Base-by-base conservation (phyloP, 208 protist species). In the Histomonas meleagridis region DNA sequence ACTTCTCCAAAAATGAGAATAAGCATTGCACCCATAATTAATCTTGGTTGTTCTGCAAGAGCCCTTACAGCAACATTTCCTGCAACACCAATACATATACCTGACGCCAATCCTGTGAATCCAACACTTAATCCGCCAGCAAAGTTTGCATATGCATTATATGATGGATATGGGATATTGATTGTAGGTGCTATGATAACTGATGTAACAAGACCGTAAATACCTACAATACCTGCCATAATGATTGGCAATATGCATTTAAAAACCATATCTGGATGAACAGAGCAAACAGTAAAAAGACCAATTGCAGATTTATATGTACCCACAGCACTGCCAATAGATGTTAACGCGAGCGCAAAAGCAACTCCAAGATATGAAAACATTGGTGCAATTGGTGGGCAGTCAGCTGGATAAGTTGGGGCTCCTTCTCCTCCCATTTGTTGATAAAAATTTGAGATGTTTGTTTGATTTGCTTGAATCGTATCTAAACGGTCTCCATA, bases 191-290 rank as follows among this genome's bases (percentile, higher is more conserved):
- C 3, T 12, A 26, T 26, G 23, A 81, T 81, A 48, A 81, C 46
- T 32, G 40, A 12, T 43, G 72, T 32, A 46, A 81, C 46, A 3
- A 81, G 23, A 48, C 72, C 72, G 38, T 81, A 81, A 46, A 81
- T 81, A 53, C 72, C 72, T 10, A 81, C 40, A 43, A 81, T 51
- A 81, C 72, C 72, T 10, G 72, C 72, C 72, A 81, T 81, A 51
- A 81, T 51, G 40, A 81, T 35, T 32, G 72, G 72, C 35, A 81
- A 48, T 35, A 81, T 81, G 23, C 12, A 53, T 26, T 35, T 12
- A 16, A 43, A 53, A 16, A 81, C 16, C 14, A 51, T 10, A 26
- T 51, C 72, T 81, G 72, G 72, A 48, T 81, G 35, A 5, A 43
- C 35, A 53, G 46, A 43, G 46, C 72, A 43, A 14, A 81, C 46